phyloP scores from a whole-genome alignment of 1,139 yeast species.

The Sugiyamaella xylanicola region DNA sequence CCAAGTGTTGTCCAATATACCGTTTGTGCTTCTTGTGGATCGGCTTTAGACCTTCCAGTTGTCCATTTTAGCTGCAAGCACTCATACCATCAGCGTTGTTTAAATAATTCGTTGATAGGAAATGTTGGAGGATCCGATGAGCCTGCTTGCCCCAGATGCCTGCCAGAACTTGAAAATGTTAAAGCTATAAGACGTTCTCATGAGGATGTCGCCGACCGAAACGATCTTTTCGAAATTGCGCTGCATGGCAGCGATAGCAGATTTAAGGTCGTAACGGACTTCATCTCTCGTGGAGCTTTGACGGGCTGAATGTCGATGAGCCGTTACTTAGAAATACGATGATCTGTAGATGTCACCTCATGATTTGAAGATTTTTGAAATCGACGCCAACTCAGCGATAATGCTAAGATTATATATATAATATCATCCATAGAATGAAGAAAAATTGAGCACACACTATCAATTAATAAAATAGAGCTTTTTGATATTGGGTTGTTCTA shows the following conservation, averaged over 20 bases:
- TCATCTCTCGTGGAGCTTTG: constrained; percentile 83
- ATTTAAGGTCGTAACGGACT: constrained; percentile 75
- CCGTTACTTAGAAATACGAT: no score
- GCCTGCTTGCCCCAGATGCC: constrained; percentile 70
- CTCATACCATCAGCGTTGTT: constrained; percentile 82
- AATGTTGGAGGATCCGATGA: constrained; percentile 32
- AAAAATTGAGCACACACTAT: no score
- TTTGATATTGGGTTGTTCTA: no score
- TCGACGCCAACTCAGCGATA: no score
- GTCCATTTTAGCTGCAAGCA: constrained; percentile 87
- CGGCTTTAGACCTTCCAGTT: constrained; percentile 73
- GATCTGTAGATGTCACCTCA: no score
- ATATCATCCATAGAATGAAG: no score
- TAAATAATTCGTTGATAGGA: constrained; percentile 43
- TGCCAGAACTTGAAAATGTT: constrained; percentile 67
- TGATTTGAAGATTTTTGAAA: no score
- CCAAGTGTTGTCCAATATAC: constrained; percentile 69
- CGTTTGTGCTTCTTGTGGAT: constrained; percentile 70
- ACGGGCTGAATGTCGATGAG: constrained; percentile 26
- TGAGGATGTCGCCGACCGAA: constrained; percentile 60
- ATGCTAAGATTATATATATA: no score
- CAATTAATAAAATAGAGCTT: no score
- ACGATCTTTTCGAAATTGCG: constrained; percentile 62
- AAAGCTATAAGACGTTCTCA: constrained; percentile 62
- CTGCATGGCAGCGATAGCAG: constrained; percentile 63